These are phyloP conservation scores for Pulicaria dysenterica DNA, from an alignment of 129 eudicot genomes.

Conservation along the genomic window DNA sequence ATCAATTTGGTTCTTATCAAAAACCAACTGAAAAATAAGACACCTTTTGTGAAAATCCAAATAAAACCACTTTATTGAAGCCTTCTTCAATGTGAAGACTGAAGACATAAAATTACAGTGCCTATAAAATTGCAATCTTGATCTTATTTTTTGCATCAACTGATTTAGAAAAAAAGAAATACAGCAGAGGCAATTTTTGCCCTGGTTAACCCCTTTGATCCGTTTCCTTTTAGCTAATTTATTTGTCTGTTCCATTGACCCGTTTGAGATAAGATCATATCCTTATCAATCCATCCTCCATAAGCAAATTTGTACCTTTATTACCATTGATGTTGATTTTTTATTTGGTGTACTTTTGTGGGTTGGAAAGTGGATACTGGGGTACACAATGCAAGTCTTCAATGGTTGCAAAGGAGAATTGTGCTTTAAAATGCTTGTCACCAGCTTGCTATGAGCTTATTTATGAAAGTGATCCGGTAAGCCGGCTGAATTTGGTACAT, in stretches of 20 bases:
- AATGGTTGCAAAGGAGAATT: slow-evolving; percentile 79
- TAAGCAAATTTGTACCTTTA: neutral
- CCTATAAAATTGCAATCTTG: neutral
- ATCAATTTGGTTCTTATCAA: too few relatives aligned
- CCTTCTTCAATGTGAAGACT: too few relatives aligned
- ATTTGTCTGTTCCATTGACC: neutral
- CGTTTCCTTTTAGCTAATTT: neutral
- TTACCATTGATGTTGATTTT: slow-evolving; percentile 1
- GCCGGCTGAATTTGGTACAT: slow-evolving; percentile 13
- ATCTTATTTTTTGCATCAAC: neutral
- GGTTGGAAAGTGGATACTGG: slow-evolving; percentile 76
- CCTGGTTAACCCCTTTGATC: neutral
- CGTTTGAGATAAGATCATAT: neutral
- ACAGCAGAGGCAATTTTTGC: neutral
- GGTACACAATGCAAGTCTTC: slow-evolving; percentile 83
- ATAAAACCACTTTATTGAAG: too few relatives aligned
- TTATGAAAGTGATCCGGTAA: slow-evolving; percentile 94
- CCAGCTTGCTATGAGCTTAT: slow-evolving; percentile 84
- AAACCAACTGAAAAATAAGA: too few relatives aligned
- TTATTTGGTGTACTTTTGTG: slow-evolving; percentile 17
- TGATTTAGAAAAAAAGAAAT: neutral
- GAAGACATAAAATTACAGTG: neutral
- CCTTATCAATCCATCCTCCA: neutral
- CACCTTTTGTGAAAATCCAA: too few relatives aligned
- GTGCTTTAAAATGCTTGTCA: slow-evolving; percentile 80